These are phyloP conservation scores for Russula brevipes DNA, from an alignment of 768 basidiomycete species.

Conservation along the genomic window DNA sequence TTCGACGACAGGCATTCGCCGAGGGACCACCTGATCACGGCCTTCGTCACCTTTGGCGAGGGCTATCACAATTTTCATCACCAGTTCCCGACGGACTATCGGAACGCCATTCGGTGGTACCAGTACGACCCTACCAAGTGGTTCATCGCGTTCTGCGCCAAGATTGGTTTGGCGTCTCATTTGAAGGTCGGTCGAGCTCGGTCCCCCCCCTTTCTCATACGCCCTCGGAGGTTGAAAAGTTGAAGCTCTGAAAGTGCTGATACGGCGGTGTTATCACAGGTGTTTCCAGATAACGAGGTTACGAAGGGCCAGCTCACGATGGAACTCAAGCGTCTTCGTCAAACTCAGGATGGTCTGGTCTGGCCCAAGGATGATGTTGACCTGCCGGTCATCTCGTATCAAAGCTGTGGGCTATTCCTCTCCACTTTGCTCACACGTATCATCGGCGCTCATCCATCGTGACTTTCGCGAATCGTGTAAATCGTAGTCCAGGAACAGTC, in stretches of 20 bases:
- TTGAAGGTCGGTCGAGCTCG: constrained; percentile 40
- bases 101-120: constrained; percentile 91
- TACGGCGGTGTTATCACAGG: constrained; percentile 22
- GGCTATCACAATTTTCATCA: constrained; percentile 99
- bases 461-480: not conserved
- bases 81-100: constrained; percentile 93
- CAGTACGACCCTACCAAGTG: constrained; percentile 90
- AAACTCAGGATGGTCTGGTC: constrained; percentile 62
- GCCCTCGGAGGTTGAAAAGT: not conserved
- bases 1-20: constrained; percentile 95
- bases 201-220: too few species aligned
- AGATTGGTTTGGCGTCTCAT: constrained; percentile 53
- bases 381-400: not conserved
- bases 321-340: constrained; percentile 80
- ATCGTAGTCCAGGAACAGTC: constrained; percentile 68
- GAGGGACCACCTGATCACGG: constrained; percentile 81
- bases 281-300: constrained; percentile 65
- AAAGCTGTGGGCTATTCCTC: not conserved
- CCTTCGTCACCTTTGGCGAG: constrained; percentile 86
- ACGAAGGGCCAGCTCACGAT: constrained; percentile 88
- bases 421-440: too few species aligned
- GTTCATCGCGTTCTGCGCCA: constrained; percentile 66
- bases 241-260: not conserved
- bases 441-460: not conserved
- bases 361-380: constrained; percentile 68